Evolutionary conservation across 371 early-diverging fungal species (phyloP), one percentile per base, ranked within the genome.

Genomic region (Cokeromyces recurvatus): DNA sequence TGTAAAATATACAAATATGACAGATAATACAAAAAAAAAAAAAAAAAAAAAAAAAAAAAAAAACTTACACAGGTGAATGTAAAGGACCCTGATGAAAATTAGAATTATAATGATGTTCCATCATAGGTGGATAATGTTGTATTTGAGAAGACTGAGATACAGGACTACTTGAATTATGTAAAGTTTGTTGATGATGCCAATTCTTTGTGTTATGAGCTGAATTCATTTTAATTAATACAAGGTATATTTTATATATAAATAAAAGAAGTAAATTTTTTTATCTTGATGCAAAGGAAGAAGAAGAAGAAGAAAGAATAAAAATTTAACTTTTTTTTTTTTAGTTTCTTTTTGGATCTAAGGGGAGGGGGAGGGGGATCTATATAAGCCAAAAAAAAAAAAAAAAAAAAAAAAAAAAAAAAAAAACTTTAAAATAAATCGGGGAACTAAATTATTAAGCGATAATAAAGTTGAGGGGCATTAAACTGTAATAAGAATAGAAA

Each of bases 11-110:
- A n/a, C n/a, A n/a, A n/a, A n/a, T 4, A 9, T 43, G 22, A 34
- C 22, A 20, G 44, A 32, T 32, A 44, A 19, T 44, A 21, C 11
- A 53, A 47, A 42, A 43, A 42, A 34, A 40, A 40, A 22, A 19
- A 36, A 39, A 19, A 35, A 17, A 0, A 21, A 24, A 29, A n/a
- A 24, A 46, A 38, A 29, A 12, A 43, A 45, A 14, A 16, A 23
- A 29, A 10, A 62, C 64, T 61, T 70, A 70, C 64, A 64, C 48
- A 44, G 66, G 64, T 22, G 67, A 58, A 34, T 57, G 62, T 56
- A 64, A 49, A 41, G 61, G 43, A 21, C 48, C 49, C 36, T 70
- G 71, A 50, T 53, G 29, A 29, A 57, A 64, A 19, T 58, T 40
- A 10, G 53, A 61, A 20, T 49, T 47, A 45, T 66, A 64, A 32